Evolutionary conservation across 1,139 yeast species (phyloP), one percentile per base, ranked within the genome.

Genomic region (Blastobotrys niveus): DNA sequence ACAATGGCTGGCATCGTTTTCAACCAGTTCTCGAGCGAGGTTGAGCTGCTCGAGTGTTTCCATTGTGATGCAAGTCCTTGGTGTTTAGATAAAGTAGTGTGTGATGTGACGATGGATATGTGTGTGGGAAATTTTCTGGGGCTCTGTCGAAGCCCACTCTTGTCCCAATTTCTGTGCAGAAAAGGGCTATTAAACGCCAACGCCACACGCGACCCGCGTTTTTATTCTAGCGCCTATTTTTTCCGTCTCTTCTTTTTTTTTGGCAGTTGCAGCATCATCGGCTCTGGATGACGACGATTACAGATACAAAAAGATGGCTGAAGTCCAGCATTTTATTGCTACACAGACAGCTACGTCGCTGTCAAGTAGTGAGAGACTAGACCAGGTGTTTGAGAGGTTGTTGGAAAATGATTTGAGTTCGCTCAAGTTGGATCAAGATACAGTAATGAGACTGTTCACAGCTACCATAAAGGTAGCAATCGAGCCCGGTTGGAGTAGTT

Each of bases 21-120:
- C 58, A 4, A 63, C 69, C 40, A 67, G 56, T 42, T 53, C 52
- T 34, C 59, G 56, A 12, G 70, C 72, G 35, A 59, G 60, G 41
- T 65, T 59, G 34, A 68, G 63, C 55, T 67, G 68, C 27, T 53
- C 59, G 25, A 66, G 24, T 44, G 48, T 58, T 62, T 35, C 56
- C 59, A 37, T 37, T 30, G 35, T 32, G 6, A 24, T 24, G 9
- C 9, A 24, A 24, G n/a, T 29, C 32, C 7, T 12, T 29, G 32
- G n/a, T n/a, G n/a, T n/a, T n/a, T n/a, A n/a, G n/a, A n/a, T n/a
- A n/a, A n/a, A n/a, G n/a, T n/a, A n/a, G n/a, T n/a, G n/a, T n/a
- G n/a, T n/a, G n/a, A n/a, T n/a, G n/a, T n/a, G n/a, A n/a, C n/a
- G n/a, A n/a, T n/a, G n/a, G n/a, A n/a, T n/a, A n/a, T n/a, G n/a